Conservation (phyloP, 1,284 basidiomycete genomes). For the Vanrija humicola region DNA sequence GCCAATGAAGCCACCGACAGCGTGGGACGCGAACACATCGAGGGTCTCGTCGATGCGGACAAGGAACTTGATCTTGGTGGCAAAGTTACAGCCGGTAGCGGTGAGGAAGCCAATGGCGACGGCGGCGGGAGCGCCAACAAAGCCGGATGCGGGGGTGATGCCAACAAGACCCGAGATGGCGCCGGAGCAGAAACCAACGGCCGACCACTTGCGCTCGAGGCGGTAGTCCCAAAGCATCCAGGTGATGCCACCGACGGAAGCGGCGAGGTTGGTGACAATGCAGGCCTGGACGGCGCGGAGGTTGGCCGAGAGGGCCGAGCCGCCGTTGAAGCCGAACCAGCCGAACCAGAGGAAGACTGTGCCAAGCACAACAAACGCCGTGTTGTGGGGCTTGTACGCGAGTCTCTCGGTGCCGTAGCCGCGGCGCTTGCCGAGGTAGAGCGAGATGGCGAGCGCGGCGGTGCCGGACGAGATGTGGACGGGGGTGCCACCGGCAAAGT, state of each 20-base stretch:
- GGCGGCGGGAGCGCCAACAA: conserved; percentile 74
- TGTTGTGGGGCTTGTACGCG: conserved; percentile 78
- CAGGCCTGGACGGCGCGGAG: conserved; percentile 82
- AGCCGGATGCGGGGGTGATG: conserved; percentile 89
- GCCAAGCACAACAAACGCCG: conserved; percentile 83
- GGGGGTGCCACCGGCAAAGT: conserved; percentile 94
- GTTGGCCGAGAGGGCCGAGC: conserved; percentile 64
- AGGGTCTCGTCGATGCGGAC: conserved; percentile 64
- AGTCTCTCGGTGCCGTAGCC: conserved; percentile 90
- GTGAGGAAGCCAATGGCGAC: conserved; percentile 81
- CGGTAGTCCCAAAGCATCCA: conserved; percentile 97
- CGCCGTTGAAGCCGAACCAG: conserved; percentile 96
- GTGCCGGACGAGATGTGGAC: conserved; percentile 89
- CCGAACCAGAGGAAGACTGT: conserved; percentile 96
- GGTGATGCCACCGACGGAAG: conserved; percentile 78
- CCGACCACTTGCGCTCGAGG: conserved; percentile 87
- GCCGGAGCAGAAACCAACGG: conserved; percentile 94
- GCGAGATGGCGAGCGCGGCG: conserved; percentile 83
- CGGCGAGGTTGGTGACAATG: conserved; percentile 88
- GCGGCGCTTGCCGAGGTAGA: conserved; percentile 82
- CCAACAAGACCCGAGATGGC: conserved; percentile 77
- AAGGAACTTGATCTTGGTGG: conserved; percentile 77
- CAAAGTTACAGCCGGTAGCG: conserved; percentile 84
- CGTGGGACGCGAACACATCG: conserved; percentile 82
- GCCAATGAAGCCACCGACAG: conserved; percentile 81